Evolutionary conservation across 441 rosid species (phyloP).

Genomic region (Bocquillonia castaneifolia): DNA sequence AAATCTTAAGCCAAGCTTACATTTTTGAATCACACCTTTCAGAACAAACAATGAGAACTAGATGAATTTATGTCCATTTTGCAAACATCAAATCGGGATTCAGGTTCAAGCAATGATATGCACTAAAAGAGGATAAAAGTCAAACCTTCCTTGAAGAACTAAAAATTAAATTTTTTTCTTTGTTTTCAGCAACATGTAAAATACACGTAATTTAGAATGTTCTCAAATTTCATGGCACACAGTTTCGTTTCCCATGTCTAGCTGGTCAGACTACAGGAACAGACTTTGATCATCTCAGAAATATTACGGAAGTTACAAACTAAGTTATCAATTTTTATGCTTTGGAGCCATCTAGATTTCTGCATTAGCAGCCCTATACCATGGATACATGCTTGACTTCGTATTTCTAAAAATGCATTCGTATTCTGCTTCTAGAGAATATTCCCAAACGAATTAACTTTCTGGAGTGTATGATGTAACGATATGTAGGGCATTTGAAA

Average conservation of each 20-base stretch:
- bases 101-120: background rate
- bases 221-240: background rate
- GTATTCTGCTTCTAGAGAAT: conserved; percentile 1
- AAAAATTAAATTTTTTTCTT: background rate
- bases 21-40: conserved; percentile 11
- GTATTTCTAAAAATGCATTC: background rate
- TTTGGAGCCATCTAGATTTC: background rate
- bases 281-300: background rate
- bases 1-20: conserved; percentile 5
- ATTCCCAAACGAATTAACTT: conserved; percentile 7
- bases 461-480: background rate
- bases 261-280: background rate
- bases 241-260: background rate
- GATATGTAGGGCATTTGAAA: background rate
- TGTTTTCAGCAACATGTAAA: background rate
- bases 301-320: no score
- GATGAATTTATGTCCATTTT: background rate
- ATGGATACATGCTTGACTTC: background rate
- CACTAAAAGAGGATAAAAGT: background rate
- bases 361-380: background rate
- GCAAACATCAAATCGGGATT: background rate
- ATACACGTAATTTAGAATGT: background rate
- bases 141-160: background rate
- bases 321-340: background rate
- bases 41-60: background rate